Evolutionary conservation across 2,329 filamentous ascomycete genomes (phyloP).

Genomic region (Nakataea oryzae): DNA sequence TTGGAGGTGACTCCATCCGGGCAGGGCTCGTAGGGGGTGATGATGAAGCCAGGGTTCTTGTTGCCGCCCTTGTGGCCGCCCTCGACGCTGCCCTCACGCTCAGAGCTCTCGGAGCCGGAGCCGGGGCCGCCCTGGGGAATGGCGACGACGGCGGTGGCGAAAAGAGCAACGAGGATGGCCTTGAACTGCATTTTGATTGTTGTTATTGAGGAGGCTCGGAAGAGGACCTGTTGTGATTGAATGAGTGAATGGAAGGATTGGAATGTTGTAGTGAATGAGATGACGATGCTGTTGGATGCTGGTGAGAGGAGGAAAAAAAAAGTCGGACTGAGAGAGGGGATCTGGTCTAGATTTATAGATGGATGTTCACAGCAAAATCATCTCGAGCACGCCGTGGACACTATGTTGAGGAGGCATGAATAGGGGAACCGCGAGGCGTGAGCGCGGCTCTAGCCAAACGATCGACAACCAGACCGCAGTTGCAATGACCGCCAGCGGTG

Average conservation of each 20-base stretch:
- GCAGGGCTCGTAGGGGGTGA: constrained; percentile 29
- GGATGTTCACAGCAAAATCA: background rate
- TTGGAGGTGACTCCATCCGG: constrained; percentile 24
- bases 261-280: background rate
- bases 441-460: background rate
- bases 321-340: background rate
- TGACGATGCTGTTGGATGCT: background rate
- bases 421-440: background rate
- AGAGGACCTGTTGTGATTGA: background rate
- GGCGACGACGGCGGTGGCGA: background rate
- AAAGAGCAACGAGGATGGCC: background rate
- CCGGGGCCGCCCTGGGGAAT: background rate
- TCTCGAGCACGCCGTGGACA: background rate
- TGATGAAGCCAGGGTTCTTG: too few relatives aligned
- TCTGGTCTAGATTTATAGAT: background rate
- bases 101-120: constrained; percentile 18
- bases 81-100: constrained; percentile 14
- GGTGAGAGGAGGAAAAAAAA: background rate
- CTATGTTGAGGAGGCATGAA: background rate
- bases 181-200: background rate
- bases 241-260: background rate
- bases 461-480: background rate
- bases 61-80: constrained; percentile 14
- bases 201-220: background rate
- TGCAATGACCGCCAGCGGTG: background rate